These are phyloP conservation scores for Boletus vermiculosoides DNA, from an alignment of 768 basidiomycete genomes.

Conservation along the genomic window DNA sequence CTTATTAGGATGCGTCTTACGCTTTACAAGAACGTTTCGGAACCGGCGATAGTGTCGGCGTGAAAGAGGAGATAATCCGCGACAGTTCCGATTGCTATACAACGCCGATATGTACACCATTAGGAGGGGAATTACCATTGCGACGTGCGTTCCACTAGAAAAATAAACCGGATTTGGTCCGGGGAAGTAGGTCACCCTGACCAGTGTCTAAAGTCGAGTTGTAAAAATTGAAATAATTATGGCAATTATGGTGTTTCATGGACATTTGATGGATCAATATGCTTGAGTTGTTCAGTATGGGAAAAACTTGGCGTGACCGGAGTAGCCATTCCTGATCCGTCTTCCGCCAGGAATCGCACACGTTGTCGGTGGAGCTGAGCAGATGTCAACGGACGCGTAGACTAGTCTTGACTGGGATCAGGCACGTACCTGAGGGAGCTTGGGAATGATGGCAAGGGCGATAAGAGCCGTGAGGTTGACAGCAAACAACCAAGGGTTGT, in stretches of 20 bases:
- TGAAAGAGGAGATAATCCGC: constrained; percentile 14
- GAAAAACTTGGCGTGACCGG: constrained; percentile 61
- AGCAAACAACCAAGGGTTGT: constrained; percentile 91
- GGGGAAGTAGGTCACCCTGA: constrained; percentile 12
- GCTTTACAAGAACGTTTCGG: constrained; percentile 22
- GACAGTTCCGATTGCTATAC: constrained; percentile 24
- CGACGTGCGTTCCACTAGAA: constrained; percentile 18
- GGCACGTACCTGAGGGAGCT: constrained; percentile 81
- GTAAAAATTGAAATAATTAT: constrained; percentile 9
- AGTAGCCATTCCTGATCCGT: constrained; percentile 63
- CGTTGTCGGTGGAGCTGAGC: constrained; percentile 77
- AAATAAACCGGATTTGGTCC: constrained; percentile 11
- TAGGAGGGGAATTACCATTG: constrained; percentile 30
- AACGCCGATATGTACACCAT: constrained; percentile 36
- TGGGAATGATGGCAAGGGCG: constrained; percentile 82
- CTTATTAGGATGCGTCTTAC: constrained; percentile 29
- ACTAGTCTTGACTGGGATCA: constrained; percentile 1
- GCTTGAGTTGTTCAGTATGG: constrained; percentile 42
- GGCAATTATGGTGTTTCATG: constrained; percentile 40
- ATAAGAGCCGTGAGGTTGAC: constrained; percentile 83
- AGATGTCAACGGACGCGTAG: constrained; percentile 16
- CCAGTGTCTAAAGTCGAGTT: constrained; percentile 17
- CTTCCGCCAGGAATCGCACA: constrained; percentile 70
- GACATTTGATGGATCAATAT: constrained; percentile 35
- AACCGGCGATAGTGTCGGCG: neutral